Percentiles rank a stretch among this genome's conserved stretches.
Evolutionary conservation across 1,284 basidiomycete species (phyloP).

Genomic region (Golubevia sp.): DNA sequence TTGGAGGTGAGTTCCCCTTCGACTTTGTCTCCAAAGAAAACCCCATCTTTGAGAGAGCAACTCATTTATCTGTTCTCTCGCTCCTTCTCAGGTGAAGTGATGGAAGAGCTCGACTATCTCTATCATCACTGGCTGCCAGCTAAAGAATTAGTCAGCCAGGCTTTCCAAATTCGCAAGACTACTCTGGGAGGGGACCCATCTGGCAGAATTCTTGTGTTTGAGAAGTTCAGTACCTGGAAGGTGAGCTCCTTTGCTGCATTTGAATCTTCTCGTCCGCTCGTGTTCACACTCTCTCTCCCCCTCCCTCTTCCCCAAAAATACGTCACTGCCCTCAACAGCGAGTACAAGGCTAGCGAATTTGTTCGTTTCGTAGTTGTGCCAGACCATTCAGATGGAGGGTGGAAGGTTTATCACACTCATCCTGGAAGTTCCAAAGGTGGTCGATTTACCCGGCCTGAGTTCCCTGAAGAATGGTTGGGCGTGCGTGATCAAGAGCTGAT

Average conservation of each 20-base stretch:
- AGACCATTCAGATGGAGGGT: conserved; percentile 57
- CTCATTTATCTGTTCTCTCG: neutral
- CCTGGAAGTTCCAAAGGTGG: conserved; percentile 49
- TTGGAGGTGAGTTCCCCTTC: conserved; percentile 48
- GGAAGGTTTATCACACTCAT: conserved; percentile 50
- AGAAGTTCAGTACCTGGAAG: conserved; percentile 51
- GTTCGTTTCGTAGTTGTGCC: conserved; percentile 54
- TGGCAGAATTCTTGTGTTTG: conserved; percentile 48
- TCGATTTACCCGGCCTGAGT: conserved; percentile 42
- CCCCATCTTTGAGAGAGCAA: no score
- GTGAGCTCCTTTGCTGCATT: no score
- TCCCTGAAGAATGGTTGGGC: conserved; percentile 56
- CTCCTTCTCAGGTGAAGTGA: neutral
- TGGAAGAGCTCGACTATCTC: conserved; percentile 44
- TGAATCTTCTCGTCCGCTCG: no score
- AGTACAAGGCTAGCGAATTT: conserved; percentile 38
- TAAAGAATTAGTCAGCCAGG: conserved; percentile 44
- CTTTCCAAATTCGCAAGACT: conserved; percentile 31
- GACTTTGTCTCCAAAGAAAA: neutral
- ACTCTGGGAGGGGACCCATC: conserved; percentile 24
- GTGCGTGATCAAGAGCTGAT: conserved; percentile 45
- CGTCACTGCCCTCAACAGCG: no score
- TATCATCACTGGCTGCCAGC: conserved; percentile 49
- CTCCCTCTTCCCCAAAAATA: no score
- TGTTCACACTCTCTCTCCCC: conserved; percentile 49